Conservation (phyloP, 1,284 basidiomycete genomes). For the Ustilago hordei region DNA sequence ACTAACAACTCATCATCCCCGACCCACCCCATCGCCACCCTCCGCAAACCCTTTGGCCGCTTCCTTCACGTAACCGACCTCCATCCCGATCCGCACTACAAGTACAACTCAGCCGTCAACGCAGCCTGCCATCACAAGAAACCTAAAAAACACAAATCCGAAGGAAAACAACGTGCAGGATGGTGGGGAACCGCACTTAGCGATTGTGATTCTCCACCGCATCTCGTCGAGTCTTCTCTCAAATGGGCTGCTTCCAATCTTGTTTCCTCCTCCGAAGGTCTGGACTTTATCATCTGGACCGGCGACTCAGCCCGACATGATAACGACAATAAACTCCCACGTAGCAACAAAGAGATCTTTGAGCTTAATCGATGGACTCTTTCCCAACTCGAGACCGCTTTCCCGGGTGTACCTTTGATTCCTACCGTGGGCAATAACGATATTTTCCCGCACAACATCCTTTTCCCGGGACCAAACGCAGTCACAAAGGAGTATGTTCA, state of each 20-base stretch:
- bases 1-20: neutral
- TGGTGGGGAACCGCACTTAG: slow-evolving; percentile 72
- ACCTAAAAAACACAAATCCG: slow-evolving; percentile 55
- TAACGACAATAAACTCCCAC: slow-evolving; percentile 82
- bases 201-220: slow-evolving; percentile 85
- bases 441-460: slow-evolving; percentile 70
- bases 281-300: slow-evolving; percentile 88
- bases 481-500: slow-evolving; percentile 78
- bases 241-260: slow-evolving; percentile 80
- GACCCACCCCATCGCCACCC: neutral
- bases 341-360: slow-evolving; percentile 85
- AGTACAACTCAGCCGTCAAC: slow-evolving; percentile 71
- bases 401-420: slow-evolving; percentile 83
- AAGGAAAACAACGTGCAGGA: slow-evolving; percentile 60
- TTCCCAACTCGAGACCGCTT: slow-evolving; percentile 78
- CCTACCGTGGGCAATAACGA: slow-evolving; percentile 80
- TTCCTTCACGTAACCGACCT: slow-evolving; percentile 84
- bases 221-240: slow-evolving; percentile 82
- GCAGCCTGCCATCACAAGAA: slow-evolving; percentile 56
- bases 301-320: slow-evolving; percentile 94
- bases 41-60: slow-evolving; percentile 73
- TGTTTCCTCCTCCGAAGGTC: slow-evolving; percentile 71
- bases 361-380: slow-evolving; percentile 79
- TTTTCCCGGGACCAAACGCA: slow-evolving; percentile 78
- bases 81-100: slow-evolving; percentile 79